Conservation (phyloP, 345 rosid genomes). For the Citrus sinensis region DNA sequence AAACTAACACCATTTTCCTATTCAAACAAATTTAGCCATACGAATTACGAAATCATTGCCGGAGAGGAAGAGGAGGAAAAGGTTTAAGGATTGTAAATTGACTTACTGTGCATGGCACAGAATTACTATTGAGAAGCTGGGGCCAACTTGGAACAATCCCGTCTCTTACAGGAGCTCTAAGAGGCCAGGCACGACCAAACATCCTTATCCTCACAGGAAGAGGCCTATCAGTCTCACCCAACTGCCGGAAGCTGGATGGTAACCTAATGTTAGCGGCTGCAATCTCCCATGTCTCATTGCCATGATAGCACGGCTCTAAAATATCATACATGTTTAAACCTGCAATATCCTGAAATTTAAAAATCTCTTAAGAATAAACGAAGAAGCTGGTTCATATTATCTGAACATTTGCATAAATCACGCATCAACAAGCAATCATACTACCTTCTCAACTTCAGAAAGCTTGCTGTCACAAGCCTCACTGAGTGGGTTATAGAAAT, state of each 20-base stretch:
- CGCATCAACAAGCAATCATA: constrained; percentile 6
- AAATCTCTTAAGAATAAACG: constrained; percentile 7
- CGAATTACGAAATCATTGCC: not conserved
- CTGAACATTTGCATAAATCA: not conserved
- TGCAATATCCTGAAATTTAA: constrained; percentile 37
- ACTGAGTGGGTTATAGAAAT: constrained; percentile 33
- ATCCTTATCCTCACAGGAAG: constrained; percentile 70
- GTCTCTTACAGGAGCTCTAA: constrained; percentile 73
- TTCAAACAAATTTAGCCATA: not conserved
- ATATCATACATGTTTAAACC: constrained; percentile 74
- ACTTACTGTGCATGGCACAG: constrained; percentile 70
- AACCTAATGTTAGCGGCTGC: constrained; percentile 31
- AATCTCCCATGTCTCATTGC: constrained; percentile 4
- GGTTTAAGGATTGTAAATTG: not conserved
- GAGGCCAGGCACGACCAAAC: constrained; percentile 96
- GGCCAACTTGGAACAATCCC: constrained; percentile 90
- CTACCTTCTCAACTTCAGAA: constrained; percentile 52
- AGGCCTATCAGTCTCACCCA: constrained; percentile 67
- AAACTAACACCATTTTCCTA: not conserved
- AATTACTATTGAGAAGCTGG: constrained; percentile 40
- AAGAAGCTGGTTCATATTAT: not conserved
- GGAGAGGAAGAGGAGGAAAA: not conserved
- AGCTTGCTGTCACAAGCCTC: constrained; percentile 32
- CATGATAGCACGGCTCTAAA: constrained; percentile 83
- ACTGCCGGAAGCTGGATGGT: constrained; percentile 58